Percentiles rank a stretch among this genome's conserved stretches.
These are phyloP conservation scores for Immersiella caudata DNA, from an alignment of 495 filamentous ascomycete genomes.

Conservation along the genomic window DNA sequence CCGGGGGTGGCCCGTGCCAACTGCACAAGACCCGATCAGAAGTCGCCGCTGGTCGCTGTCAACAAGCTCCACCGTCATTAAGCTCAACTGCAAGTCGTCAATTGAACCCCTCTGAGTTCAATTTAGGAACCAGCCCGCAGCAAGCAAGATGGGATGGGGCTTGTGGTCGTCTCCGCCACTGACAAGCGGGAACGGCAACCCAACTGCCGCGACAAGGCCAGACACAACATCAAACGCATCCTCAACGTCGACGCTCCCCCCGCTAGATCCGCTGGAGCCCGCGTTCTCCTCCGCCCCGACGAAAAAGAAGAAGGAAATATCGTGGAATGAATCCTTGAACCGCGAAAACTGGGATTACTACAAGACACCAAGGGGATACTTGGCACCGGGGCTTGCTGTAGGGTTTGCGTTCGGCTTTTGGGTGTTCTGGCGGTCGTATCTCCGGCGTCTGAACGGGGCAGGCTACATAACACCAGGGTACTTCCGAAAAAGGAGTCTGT, in stretches of 20 bases:
- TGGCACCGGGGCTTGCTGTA: constrained; percentile 71
- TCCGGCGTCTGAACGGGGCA: constrained; percentile 79
- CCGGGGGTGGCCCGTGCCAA: constrained; percentile 9
- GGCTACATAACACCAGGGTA: constrained; percentile 67
- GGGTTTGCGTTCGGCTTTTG: constrained; percentile 61
- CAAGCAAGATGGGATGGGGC: constrained; percentile 11
- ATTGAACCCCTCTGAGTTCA: neutral
- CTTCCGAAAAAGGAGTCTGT: constrained; percentile 71
- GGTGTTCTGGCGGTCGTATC: constrained; percentile 69
- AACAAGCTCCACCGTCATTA: constrained; percentile 11
- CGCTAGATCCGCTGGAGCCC: neutral
- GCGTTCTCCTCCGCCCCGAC: constrained; percentile 5
- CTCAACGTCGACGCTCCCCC: neutral
- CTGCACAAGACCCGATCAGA: neutral
- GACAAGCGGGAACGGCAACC: neutral
- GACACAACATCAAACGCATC: neutral
- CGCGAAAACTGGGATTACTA: constrained; percentile 66
- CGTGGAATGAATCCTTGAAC: constrained; percentile 57
- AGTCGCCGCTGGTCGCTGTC: neutral
- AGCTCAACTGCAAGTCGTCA: neutral
- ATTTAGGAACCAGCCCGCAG: neutral
- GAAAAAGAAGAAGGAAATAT: constrained; percentile 40
- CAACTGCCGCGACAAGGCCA: neutral
- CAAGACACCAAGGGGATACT: constrained; percentile 63
- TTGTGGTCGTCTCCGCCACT: neutral